Conservation (phyloP, 495 filamentous ascomycete species). For the Aspergillus hancockii region DNA sequence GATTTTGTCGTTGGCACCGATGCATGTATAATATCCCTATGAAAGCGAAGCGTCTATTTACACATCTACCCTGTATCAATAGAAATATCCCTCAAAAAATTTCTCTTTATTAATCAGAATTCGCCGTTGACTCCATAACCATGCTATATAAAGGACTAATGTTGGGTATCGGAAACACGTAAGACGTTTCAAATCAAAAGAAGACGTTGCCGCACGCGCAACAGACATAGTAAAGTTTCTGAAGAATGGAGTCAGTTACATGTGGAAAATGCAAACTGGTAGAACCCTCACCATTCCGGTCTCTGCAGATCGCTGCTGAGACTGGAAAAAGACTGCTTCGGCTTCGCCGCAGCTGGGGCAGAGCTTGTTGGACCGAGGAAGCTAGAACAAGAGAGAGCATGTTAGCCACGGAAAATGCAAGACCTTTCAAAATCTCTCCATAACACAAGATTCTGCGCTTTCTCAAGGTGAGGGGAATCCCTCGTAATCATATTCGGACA, state of each 20-base stretch:
- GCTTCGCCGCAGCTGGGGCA: slow-evolving; percentile 83
- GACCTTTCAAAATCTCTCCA: slow-evolving; percentile 11
- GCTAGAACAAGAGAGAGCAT: slow-evolving; percentile 53
- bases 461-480: slow-evolving; percentile 13
- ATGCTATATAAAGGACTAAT: slow-evolving; percentile 26
- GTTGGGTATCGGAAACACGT: slow-evolving; percentile 40
- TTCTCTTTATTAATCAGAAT: slow-evolving; percentile 16
- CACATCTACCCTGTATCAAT: slow-evolving; percentile 38
- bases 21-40: slow-evolving; percentile 69
- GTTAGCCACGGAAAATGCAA: slow-evolving; percentile 48
- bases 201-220: slow-evolving; percentile 89
- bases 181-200: slow-evolving; percentile 44
- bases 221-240: slow-evolving; percentile 99
- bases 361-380: slow-evolving; percentile 77
- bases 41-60: slow-evolving; percentile 38
- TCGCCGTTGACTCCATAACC: slow-evolving; percentile 28
- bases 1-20: slow-evolving; percentile 92
- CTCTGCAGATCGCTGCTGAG: slow-evolving; percentile 91
- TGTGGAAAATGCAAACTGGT: neutral
- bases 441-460: slow-evolving; percentile 3
- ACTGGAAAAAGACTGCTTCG: slow-evolving; percentile 97
- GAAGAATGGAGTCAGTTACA: slow-evolving; percentile 9
- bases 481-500: slow-evolving; percentile 19
- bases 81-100: slow-evolving; percentile 17
- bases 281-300: slow-evolving; percentile 89